Evolutionary conservation across 768 basidiomycete species (phyloP), one percentile per base, ranked within the genome.

Genomic region (Amanita rimosa): DNA sequence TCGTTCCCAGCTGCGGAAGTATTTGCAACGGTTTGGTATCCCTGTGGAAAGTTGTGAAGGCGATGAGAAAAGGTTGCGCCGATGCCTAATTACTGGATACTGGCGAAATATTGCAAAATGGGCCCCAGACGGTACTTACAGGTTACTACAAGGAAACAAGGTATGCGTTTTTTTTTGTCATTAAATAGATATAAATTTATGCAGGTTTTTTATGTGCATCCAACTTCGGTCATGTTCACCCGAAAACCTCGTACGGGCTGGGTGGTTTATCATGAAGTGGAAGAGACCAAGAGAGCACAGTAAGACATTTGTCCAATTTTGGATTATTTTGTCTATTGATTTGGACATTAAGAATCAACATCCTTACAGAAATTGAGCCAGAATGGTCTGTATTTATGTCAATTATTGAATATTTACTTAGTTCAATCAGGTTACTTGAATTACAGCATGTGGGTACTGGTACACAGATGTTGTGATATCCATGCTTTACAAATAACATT

Each of bases 261-360:
- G 90, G 88, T 99, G 3, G 71, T 99, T 7, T 97, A 84, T 59
- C 92, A 97, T 57, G 93, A 97, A 62, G 82, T 96, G 69, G 85
- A 97, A 58, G 95, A 98, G 64, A 97, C 96, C 0, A 94, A 91
- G 55, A 96, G 93, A 60, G 83, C 81, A 36, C 94, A 89, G 88
- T 89, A 56, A 57, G 86, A 10, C 27, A 35, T 62, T 4, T 37
- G 22, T 33, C 1, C 19, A 33, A 27, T 31, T 31, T 31, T 10
- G n/a, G 33, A 19, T 19, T 5, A n/a, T 6, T 37, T n/a, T 22
- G 16, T 29, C 43, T 47, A 49, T 51, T 64, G 46, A 62, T 44
- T 22, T 13, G 13, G 47, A 21, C 11, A 13, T 41, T 51, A 2
- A 91, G 96, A 61, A 96, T 99, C 59, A 79, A 87, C 19, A 83